phyloP scores from a whole-genome alignment of 2,329 filamentous ascomycete species.

The Aureobasidium pullulans region DNA sequence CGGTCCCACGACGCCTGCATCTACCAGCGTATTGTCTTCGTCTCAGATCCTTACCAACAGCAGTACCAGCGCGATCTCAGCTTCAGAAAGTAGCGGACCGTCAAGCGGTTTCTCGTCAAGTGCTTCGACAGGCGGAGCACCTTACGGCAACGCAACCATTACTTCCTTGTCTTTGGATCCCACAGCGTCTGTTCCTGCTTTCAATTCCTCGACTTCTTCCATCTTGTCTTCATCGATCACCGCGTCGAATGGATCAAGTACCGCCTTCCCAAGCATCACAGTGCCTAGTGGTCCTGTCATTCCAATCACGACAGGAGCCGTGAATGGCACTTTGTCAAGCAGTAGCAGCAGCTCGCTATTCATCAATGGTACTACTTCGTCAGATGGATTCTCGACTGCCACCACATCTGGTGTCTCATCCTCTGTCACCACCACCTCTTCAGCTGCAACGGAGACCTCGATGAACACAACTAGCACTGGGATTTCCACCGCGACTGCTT shows the following conservation, averaged over 20 bases:
- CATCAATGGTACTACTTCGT: background rate
- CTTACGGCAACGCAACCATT: background rate
- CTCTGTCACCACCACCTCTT: background rate
- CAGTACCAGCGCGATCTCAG: no score
- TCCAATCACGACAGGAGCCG: background rate
- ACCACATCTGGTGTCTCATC: background rate
- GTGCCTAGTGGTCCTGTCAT: background rate
- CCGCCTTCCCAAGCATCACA: background rate
- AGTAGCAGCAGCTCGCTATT: no score
- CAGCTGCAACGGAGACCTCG: background rate
- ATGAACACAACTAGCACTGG: background rate
- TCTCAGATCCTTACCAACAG: background rate
- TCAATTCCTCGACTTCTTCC: background rate
- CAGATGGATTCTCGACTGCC: background rate
- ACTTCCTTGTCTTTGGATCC: background rate
- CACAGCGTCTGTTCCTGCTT: background rate
- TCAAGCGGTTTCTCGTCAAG: background rate
- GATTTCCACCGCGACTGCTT: background rate
- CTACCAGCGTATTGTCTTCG: background rate
- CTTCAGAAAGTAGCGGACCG: background rate
- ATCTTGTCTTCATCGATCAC: background rate
- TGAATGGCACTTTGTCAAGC: background rate
- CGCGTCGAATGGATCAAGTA: background rate
- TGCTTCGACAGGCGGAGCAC: background rate
- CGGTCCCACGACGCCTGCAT: background rate